Conservation (phyloP, 2,329 filamentous ascomycete species). For the Raffaelea arxii region DNA sequence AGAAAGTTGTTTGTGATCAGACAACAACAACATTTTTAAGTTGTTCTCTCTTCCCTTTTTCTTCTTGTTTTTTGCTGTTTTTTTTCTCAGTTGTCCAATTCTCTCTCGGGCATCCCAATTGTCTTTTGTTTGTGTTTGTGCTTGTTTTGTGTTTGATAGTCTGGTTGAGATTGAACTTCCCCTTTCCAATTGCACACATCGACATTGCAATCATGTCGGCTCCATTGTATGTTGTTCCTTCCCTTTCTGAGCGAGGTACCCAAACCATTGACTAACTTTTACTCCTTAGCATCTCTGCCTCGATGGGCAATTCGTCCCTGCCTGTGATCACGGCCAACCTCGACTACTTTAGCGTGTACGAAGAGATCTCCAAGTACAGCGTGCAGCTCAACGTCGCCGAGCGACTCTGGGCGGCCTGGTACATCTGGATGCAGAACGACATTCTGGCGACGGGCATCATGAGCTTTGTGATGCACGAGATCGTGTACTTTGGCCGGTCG, state of each 20-base stretch:
- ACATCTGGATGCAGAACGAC: slow-evolving; percentile 97
- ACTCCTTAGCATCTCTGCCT: background rate
- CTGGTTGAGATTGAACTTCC: no score
- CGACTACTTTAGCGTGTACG: slow-evolving; percentile 48
- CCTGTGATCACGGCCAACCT: slow-evolving; percentile 24
- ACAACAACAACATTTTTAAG: background rate
- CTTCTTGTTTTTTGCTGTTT: no score
- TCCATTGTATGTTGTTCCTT: slow-evolving; percentile 4
- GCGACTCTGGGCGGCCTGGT: slow-evolving; percentile 91
- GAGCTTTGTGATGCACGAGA: slow-evolving; percentile 92
- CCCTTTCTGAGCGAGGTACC: background rate
- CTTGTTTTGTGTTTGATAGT: slow-evolving; percentile 1
- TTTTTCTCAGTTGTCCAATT: slow-evolving; percentile 3
- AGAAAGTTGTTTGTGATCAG: background rate
- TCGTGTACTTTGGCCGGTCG: slow-evolving; percentile 85
- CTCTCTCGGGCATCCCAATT: slow-evolving; percentile 3
- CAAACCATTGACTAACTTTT: background rate
- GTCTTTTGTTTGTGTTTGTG: background rate
- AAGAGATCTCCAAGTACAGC: slow-evolving; percentile 63
- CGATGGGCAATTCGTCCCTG: slow-evolving; percentile 8
- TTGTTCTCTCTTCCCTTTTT: background rate
- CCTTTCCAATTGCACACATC: no score
- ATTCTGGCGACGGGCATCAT: slow-evolving; percentile 92
- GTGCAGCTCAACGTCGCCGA: slow-evolving; percentile 79
- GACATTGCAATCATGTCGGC: slow-evolving; percentile 4